Conservation (phyloP, 805 yeast species). For the Hanseniaspora jakobsenii region DNA sequence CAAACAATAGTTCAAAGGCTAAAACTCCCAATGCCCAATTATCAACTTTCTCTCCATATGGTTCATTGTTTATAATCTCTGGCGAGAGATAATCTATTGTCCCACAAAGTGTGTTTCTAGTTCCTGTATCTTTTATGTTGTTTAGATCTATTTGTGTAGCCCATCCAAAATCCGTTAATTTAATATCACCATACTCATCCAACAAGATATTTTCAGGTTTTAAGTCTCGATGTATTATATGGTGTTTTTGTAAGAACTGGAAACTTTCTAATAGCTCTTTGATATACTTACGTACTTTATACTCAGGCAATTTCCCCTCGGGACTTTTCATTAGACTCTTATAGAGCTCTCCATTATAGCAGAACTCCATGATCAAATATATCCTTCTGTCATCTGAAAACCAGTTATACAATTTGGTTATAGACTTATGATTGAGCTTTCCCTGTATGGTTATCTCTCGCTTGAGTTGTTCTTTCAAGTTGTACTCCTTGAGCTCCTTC, state of each 20-base stretch:
- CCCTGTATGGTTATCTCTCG: slow-evolving; percentile 89
- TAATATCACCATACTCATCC: slow-evolving; percentile 62
- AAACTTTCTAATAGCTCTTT: slow-evolving; percentile 76
- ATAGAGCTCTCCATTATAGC: slow-evolving; percentile 78
- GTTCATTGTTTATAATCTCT: slow-evolving; percentile 77
- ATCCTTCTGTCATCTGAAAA: slow-evolving; percentile 73
- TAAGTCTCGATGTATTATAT: slow-evolving; percentile 81
- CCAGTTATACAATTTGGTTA: slow-evolving; percentile 71
- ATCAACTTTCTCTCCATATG: slow-evolving; percentile 70
- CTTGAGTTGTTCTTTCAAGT: slow-evolving; percentile 72
- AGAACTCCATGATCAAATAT: slow-evolving; percentile 72
- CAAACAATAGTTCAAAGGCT: slow-evolving; percentile 74
- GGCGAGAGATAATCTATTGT: slow-evolving; percentile 92
- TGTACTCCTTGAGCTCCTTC: slow-evolving; percentile 57
- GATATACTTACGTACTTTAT: slow-evolving; percentile 64
- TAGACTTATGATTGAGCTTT: slow-evolving; percentile 61
- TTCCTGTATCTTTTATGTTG: slow-evolving; percentile 39
- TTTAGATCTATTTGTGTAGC: slow-evolving; percentile 37
- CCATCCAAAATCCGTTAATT: slow-evolving; percentile 94
- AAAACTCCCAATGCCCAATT: slow-evolving; percentile 88
- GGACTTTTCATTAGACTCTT: slow-evolving; percentile 52
- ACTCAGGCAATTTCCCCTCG: slow-evolving; percentile 54
- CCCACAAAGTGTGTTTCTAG: slow-evolving; percentile 80
- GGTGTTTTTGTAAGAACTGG: slow-evolving; percentile 60
- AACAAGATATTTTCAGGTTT: slow-evolving; percentile 87